A percentile compares a stretch with the other conserved stretches of the same genome.
These are phyloP conservation scores for Diddensiella santjacobensis DNA, from an alignment of 805 yeast genomes.

Conservation along the genomic window DNA sequence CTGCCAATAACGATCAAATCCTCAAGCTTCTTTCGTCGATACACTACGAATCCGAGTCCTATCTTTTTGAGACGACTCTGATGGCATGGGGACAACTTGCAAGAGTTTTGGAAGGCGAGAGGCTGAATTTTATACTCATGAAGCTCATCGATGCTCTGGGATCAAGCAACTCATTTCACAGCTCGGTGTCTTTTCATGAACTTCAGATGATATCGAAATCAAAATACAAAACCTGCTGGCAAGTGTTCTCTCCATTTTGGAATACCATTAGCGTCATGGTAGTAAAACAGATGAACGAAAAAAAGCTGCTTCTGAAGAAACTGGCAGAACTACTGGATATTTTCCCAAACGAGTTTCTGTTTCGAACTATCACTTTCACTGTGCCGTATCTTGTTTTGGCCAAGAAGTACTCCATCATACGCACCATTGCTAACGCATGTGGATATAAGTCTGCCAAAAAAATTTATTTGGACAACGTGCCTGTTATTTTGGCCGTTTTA, in stretches of 20 bases:
- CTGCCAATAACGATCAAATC: conserved; percentile 8
- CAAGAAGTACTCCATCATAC: conserved; percentile 57
- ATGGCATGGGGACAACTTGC: conserved; percentile 63
- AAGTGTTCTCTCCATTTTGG: conserved; percentile 71
- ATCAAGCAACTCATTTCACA: conserved; percentile 59
- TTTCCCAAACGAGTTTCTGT: conserved; percentile 56
- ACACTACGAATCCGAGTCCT: conserved; percentile 11
- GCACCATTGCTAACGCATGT: conserved; percentile 54
- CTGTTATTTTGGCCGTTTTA: conserved; percentile 55
- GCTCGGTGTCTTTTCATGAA: conserved; percentile 65
- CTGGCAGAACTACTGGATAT: conserved; percentile 66
- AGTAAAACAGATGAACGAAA: conserved; percentile 48
- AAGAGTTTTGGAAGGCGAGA: conserved; percentile 58
- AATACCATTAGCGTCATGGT: conserved; percentile 65
- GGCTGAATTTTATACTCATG: conserved; percentile 60
- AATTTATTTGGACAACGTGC: conserved; percentile 46
- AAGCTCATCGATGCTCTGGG: conserved; percentile 64
- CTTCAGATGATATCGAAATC: conserved; percentile 55
- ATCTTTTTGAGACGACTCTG: conserved; percentile 28
- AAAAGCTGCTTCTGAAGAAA: conserved; percentile 51
- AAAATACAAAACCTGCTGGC: conserved; percentile 66
- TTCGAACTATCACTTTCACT: conserved; percentile 66
- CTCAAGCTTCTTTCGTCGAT: conserved; percentile 14
- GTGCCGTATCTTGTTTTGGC: conserved; percentile 72
- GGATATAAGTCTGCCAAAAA: conserved; percentile 42